phyloP scores from a whole-genome alignment of 2,329 filamentous ascomycete genomes.

The Microascus cirrosus region DNA sequence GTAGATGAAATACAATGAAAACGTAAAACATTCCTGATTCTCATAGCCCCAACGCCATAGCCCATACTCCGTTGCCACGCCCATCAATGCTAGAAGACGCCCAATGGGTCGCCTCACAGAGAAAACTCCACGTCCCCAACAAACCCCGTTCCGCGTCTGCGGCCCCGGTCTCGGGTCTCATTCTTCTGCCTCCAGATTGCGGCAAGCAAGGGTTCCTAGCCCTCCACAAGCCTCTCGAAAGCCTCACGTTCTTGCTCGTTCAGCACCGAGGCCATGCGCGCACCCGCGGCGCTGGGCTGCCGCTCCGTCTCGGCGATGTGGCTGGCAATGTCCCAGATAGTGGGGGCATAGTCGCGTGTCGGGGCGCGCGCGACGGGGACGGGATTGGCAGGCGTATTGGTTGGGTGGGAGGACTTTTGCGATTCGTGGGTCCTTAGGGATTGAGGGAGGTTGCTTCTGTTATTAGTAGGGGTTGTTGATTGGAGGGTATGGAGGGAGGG shows the following conservation, averaged over 20 bases:
- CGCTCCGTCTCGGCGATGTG: not conserved
- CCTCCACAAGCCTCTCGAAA: constrained; percentile 1
- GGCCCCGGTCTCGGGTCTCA: not conserved
- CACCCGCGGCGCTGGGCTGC: not conserved
- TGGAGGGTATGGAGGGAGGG: not conserved
- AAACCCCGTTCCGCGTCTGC: not conserved
- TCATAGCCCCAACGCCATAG: not conserved
- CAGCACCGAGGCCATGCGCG: not conserved
- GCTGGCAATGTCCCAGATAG: constrained; percentile 1
- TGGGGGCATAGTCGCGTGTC: not conserved
- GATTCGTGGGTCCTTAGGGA: not conserved
- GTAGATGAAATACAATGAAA: not conserved
- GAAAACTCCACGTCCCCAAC: not conserved
- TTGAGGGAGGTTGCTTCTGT: not conserved
- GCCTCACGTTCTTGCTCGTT: not conserved
- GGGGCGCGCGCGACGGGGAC: not conserved
- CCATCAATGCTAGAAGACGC: not conserved
- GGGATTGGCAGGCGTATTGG: not conserved
- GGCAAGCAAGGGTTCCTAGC: not conserved
- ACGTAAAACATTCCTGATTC: not conserved
- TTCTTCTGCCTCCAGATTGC: not conserved
- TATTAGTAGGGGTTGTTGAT: not conserved
- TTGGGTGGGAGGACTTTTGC: not conserved
- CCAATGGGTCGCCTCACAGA: not conserved
- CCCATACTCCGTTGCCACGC: not conserved